phyloP scores from a whole-genome alignment of 2,329 filamentous ascomycete genomes.

The Chrysoporthe cubensis region DNA sequence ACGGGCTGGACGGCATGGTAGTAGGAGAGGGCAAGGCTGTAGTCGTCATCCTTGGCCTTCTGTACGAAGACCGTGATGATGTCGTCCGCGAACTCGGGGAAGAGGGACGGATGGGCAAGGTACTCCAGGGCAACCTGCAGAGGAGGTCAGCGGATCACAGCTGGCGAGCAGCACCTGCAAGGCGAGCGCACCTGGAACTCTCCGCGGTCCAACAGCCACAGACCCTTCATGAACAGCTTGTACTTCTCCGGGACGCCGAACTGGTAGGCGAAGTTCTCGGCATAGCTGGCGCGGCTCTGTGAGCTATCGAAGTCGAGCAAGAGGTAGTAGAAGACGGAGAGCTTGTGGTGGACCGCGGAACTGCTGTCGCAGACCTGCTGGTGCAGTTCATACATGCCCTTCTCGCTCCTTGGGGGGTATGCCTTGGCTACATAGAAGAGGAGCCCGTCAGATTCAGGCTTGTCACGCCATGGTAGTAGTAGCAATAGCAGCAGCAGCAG shows the following conservation, averaged over 20 bases:
- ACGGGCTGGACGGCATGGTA: conserved; percentile 77
- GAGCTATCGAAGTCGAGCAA: conserved; percentile 71
- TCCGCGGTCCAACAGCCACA: conserved; percentile 78
- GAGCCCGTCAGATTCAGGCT: conserved; percentile 6
- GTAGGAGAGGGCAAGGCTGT: conserved; percentile 73
- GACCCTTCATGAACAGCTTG: conserved; percentile 77
- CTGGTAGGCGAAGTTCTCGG: conserved; percentile 61
- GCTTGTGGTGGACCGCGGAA: conserved; percentile 75
- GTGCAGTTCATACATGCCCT: conserved; percentile 70
- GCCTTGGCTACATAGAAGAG: conserved; percentile 53
- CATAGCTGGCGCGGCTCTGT: conserved; percentile 47
- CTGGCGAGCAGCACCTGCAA: neutral
- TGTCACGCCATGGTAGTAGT: too few species aligned
- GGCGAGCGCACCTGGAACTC: conserved; percentile 62
- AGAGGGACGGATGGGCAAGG: conserved; percentile 78
- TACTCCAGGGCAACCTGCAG: conserved; percentile 69
- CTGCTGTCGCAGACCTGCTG: conserved; percentile 67
- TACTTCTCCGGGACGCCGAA: conserved; percentile 76
- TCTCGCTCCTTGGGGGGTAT: conserved; percentile 76
- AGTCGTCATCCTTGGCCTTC: conserved; percentile 61
- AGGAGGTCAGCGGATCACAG: neutral
- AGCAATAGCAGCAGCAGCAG: too few species aligned
- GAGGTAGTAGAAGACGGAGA: conserved; percentile 82
- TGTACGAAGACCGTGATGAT: conserved; percentile 73
- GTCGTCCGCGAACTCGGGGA: conserved; percentile 81